These are phyloP conservation scores for Zasmidium angulare DNA, from an alignment of 2,329 filamentous ascomycete genomes.

Conservation along the genomic window DNA sequence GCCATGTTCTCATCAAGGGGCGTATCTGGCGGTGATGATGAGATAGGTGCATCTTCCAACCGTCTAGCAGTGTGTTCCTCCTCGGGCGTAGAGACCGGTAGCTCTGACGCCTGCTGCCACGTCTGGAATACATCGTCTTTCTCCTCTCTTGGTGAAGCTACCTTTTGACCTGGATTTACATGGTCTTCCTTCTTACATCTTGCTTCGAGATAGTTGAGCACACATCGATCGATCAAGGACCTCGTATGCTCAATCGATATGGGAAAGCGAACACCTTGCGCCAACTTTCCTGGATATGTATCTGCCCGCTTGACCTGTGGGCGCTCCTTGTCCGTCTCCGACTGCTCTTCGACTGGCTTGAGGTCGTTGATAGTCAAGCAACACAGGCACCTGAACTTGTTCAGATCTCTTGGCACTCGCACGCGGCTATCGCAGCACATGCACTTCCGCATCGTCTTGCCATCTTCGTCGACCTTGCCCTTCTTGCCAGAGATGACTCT, in stretches of 20 bases:
- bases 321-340: conserved; percentile 19
- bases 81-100: conserved; percentile 3
- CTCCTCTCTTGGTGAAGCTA: conserved; percentile 13
- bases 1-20: conserved; percentile 4
- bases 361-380: conserved; percentile 86
- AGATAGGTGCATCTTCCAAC: conserved; percentile 24
- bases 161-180: not conserved
- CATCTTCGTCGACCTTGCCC: conserved; percentile 43
- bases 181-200: conserved; percentile 25
- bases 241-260: conserved; percentile 63
- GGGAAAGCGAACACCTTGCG: conserved; percentile 30
- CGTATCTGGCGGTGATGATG: conserved; percentile 27
- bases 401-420: conserved; percentile 72
- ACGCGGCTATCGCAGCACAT: conserved; percentile 83
- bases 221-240: conserved; percentile 56
- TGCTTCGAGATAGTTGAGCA: conserved; percentile 51
- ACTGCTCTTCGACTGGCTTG: conserved; percentile 29
- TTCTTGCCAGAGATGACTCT: conserved; percentile 33
- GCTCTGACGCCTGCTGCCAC: not conserved
- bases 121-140: conserved; percentile 16
- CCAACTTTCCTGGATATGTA: conserved; percentile 17
- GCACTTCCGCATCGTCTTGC: conserved; percentile 69
- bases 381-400: conserved; percentile 77
- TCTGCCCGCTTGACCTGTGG: conserved; percentile 18
- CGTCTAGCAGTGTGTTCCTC: conserved; percentile 10